These are phyloP conservation scores for Populus deltoides DNA, from an alignment of 345 rosid genomes.

Conservation along the genomic window DNA sequence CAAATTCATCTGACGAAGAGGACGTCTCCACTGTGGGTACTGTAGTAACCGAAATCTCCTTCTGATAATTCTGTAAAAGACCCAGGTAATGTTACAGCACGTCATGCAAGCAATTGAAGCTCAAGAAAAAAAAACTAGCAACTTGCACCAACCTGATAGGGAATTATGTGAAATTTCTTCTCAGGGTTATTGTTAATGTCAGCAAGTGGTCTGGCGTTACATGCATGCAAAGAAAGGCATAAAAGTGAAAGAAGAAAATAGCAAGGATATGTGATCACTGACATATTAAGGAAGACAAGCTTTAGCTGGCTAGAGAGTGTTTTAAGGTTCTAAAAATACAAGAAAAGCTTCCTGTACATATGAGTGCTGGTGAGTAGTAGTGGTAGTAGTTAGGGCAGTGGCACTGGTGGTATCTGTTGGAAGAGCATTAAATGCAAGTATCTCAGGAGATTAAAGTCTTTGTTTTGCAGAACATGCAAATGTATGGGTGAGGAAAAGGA, in stretches of 20 bases:
- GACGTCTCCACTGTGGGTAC: slow-evolving; percentile 5
- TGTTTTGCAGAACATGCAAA: slow-evolving; percentile 46
- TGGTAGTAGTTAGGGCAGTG: slow-evolving; percentile 2
- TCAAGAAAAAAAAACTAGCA: neutral
- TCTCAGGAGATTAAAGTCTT: slow-evolving; percentile 20
- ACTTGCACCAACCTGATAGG: slow-evolving; percentile 27
- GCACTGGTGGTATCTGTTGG: slow-evolving; percentile 17
- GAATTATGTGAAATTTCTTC: slow-evolving; percentile 22
- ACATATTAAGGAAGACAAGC: slow-evolving; percentile 20
- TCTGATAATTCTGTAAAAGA: slow-evolving; percentile 5
- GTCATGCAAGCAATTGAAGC: neutral
- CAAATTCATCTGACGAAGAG: slow-evolving; percentile 12
- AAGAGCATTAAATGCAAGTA: slow-evolving; percentile 48
- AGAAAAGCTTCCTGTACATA: neutral
- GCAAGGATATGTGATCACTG: slow-evolving; percentile 16
- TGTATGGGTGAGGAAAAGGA: slow-evolving; percentile 43
- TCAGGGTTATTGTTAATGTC: slow-evolving; percentile 19
- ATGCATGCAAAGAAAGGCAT: slow-evolving; percentile 40
- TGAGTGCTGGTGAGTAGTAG: neutral
- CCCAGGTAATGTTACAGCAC: neutral
- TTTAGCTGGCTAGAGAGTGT: neutral
- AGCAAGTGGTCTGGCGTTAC: slow-evolving; percentile 46
- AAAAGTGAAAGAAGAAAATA: slow-evolving; percentile 36
- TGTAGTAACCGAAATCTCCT: slow-evolving; percentile 11
- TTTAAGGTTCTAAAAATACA: neutral